Percentiles rank a stretch among this genome's conserved stretches.
Conservation (phyloP, 345 rosid genomes). For the Eucalyptus pumila region DNA sequence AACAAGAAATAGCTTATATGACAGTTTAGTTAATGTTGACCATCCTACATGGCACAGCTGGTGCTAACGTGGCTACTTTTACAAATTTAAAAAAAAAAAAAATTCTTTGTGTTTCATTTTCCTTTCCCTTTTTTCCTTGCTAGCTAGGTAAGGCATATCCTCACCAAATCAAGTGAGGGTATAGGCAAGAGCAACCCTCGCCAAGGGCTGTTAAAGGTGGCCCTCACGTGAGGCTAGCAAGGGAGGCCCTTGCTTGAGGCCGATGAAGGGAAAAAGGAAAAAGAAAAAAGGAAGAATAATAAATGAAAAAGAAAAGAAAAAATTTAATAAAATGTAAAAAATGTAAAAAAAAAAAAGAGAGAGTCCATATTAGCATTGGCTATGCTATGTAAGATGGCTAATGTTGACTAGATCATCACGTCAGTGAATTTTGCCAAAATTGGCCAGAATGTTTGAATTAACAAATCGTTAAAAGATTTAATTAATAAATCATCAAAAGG, state of each 20-base stretch:
- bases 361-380: background rate
- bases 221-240: background rate
- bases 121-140: background rate
- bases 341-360: no score
- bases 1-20: no score
- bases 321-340: no score
- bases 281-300: no score
- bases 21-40: accelerated
- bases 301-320: no score
- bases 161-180: background rate
- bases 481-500: no score
- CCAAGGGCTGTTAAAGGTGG: background rate
- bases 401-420: accelerated
- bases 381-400: accelerated
- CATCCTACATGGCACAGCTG: accelerated
- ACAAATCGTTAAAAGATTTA: no score
- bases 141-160: background rate
- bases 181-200: background rate
- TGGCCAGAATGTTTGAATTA: accelerated
- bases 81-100: no score
- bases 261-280: background rate
- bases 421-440: background rate
- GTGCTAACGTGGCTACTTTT: accelerated
- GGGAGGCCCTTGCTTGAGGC: background rate
- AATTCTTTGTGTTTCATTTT: no score